Evolutionary conservation across 1,284 basidiomycete genomes (phyloP).

Genomic region (Ganoderma sinense): DNA sequence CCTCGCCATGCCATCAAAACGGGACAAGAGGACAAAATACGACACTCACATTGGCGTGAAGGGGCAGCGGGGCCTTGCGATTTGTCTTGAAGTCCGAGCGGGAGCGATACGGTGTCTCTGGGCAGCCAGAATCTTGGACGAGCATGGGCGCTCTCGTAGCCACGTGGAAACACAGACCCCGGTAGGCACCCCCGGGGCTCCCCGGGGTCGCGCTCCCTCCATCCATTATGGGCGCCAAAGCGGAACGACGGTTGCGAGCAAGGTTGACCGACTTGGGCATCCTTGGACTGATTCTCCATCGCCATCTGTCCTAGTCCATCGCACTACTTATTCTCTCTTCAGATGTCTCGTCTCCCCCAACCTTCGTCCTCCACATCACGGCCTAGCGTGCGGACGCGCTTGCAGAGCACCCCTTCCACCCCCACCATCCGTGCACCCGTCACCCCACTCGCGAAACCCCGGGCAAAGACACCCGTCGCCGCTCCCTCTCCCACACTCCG

Average conservation of each 20-base stretch:
- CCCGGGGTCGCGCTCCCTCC: not conserved
- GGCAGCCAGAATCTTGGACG: slow-evolving; percentile 26
- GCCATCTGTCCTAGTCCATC: not conserved
- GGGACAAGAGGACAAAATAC: slow-evolving; percentile 21
- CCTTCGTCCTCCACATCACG: slow-evolving; percentile 46
- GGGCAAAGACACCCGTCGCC: slow-evolving; percentile 19
- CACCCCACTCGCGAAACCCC: slow-evolving; percentile 32
- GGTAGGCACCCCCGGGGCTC: slow-evolving; percentile 4
- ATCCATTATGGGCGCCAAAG: not conserved
- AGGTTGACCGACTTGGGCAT: not conserved
- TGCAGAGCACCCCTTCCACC: slow-evolving; percentile 34
- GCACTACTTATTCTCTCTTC: not conserved
- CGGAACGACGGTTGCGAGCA: not conserved
- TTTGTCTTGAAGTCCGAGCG: slow-evolving; percentile 44
- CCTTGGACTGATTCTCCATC: slow-evolving; percentile 2
- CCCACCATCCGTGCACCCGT: slow-evolving; percentile 21
- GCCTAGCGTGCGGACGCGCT: slow-evolving; percentile 32
- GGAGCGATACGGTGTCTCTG: slow-evolving; percentile 34
- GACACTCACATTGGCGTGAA: slow-evolving; percentile 42
- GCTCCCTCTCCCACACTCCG: slow-evolving; percentile 29
- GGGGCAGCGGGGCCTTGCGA: slow-evolving; percentile 38
- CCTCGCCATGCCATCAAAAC: slow-evolving; percentile 15
- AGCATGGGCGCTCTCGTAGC: slow-evolving; percentile 21
- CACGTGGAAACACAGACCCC: slow-evolving; percentile 25
- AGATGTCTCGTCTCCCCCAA: slow-evolving; percentile 60